phyloP scores from a whole-genome alignment of 768 basidiomycete species.

The Obba rivulosa region DNA sequence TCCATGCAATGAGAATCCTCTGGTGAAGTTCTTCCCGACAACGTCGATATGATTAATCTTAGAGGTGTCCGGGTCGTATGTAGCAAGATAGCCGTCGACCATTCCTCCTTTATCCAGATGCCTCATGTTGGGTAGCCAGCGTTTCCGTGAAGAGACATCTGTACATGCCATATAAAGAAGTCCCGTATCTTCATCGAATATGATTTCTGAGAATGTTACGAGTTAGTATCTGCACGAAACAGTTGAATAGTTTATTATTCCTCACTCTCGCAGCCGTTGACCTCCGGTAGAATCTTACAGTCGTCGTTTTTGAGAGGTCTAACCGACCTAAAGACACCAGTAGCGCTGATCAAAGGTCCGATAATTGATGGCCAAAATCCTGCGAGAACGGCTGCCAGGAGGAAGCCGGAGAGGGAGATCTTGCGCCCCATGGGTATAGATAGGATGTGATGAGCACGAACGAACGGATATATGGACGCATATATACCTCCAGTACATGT shows the following conservation, averaged over 20 bases:
- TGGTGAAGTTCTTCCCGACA: conserved; percentile 13
- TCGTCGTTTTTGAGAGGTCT: conserved; percentile 40
- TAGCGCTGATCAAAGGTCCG: conserved; percentile 35
- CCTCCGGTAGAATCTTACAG: conserved; percentile 45
- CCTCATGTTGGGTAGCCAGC: conserved; percentile 47
- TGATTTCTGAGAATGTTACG: conserved; percentile 38
- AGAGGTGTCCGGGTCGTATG: conserved; percentile 45
- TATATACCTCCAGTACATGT: too few relatives aligned
- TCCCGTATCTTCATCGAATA: conserved; percentile 52
- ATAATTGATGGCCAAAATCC: conserved; percentile 44
- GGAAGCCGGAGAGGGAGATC: too few relatives aligned
- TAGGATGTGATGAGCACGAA: too few relatives aligned
- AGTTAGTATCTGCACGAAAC: background rate
- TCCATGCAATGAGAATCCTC: conserved; percentile 53
- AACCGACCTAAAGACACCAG: conserved; percentile 43
- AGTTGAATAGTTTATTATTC: background rate
- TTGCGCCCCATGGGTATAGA: too few relatives aligned
- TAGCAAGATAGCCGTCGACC: conserved; percentile 50
- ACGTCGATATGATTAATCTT: conserved; percentile 41
- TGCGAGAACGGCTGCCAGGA: conserved; percentile 33
- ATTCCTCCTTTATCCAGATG: conserved; percentile 33
- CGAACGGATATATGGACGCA: too few relatives aligned
- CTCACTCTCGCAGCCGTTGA: conserved; percentile 60
- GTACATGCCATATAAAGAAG: conserved; percentile 63
- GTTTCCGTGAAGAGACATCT: conserved; percentile 36